Evolutionary conservation across 257 asterid species (phyloP), one percentile per base, ranked within the genome.

Genomic region (Solanum arcanum): DNA sequence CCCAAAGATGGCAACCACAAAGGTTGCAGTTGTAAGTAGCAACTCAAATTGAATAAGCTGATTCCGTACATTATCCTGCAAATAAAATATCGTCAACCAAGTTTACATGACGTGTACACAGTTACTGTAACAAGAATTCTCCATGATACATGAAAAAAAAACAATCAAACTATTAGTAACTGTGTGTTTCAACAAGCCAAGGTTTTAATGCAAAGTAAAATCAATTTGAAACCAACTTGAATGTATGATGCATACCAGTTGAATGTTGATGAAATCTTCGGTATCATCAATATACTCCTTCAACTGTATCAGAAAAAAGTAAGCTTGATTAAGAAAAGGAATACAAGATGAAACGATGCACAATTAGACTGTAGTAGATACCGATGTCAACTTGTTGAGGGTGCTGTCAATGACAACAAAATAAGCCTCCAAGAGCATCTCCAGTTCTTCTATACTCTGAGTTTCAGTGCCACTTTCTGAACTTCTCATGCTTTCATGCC

Each of bases 341-440:
- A 86, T 12, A 87, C 85, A 86, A 29, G 18, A 76, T 4, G n/a
- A n/a, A 68, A 83, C 87, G 86, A 84, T 23, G 12, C 56, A 73
- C 64, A 37, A 60, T 31, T 27, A 83, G 76, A 86, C 83, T 3
- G 86, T 25, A 80, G 87, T 89, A 78, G 70, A 90, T 94, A 97
- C 99, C 96, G 99, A 97, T 39, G 99, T 97, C 91, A 97, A 91
- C 91, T 97, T 97, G 91, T 96, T 97, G 89, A 95, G 97, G 75
- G 99, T 97, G 93, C 98, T 95, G 90, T 97, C 99, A 64, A 97
- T 97, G 89, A 97, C 99, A 88, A 97, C 99, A 88, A 97, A 97
- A 88, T 97, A 97, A 80, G 99, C 99, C 92, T 97, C 99, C 95
- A 97, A 90, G 87, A 97, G 91, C 99, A 97, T 97, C 89, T 97